Base-by-base conservation (phyloP, 345 rosid genomes). In the Rhizophora mangle region DNA sequence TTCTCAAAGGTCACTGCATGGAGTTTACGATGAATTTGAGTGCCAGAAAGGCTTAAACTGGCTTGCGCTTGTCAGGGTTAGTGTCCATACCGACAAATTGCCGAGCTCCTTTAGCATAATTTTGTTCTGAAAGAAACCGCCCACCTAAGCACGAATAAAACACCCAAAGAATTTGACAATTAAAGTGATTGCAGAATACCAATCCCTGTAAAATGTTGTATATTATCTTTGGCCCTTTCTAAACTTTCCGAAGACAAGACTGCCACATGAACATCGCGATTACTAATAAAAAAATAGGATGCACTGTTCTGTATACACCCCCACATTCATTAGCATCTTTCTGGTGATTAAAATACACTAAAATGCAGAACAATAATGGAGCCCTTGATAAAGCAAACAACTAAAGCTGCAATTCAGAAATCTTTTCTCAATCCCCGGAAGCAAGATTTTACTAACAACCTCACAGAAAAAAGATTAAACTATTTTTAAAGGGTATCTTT, bases 281-380 rank as follows among this genome's bases (percentile, higher is more conserved):
- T 13, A 4, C 68, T 47, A 18, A 27, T 24, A 24, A 37, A 63
- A 63, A 32, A 31, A 39, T 66, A 60, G 61, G 30, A 4, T 68
- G 54, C 54, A 74, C 70, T 62, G 46, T 64, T 69, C 69, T 62
- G 67, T 31, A 30, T 73, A 60, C 63, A 61, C 65, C 51, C 71
- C 64, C 43, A 66, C 84, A 82, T 82, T 74, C 83, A 77, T 57
- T 34, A 67, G 85, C 84, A 85, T 84, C 87, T 82, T 83, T 63
- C 62, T 66, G 36, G 1, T 72, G 39, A 70, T 68, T 74, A 62
- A 78, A 73, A 46, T 5, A 60, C 26, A 53, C 39, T 67, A 55
- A 73, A 76, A 71, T 73, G 78, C 82, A 73, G 64, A 52, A 37
- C 86, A 85, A 85, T 85, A 84, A 84, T 84, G 55, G 76, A 78